Evolutionary conservation across 345 rosid species (phyloP), one percentile per base, ranked within the genome.

Genomic region (Arabis hirsuta): DNA sequence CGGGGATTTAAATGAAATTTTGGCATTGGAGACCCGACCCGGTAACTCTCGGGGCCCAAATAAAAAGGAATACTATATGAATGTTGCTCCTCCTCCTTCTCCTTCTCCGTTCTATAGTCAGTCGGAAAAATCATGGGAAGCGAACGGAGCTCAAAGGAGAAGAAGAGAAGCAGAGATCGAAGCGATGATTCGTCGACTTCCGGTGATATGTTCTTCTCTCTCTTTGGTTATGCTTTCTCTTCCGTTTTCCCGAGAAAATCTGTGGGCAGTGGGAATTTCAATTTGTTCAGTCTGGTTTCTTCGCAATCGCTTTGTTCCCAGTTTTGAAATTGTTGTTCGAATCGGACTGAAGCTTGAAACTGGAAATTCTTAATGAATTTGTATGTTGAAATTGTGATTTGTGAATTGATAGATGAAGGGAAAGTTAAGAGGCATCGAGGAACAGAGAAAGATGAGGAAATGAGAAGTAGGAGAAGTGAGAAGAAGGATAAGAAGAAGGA

Each of bases 81-180:
- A 36, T 4, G 12, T 53, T 11, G 8, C 41, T 34, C 16, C 19
- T 38, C 12, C 43, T 32, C 42, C n/a, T 11, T 5, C 41, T 34
- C 16, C 19, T 38, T 16, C 43, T 32, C 42, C n/a, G 55, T 20
- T n/a, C 13, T 22, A 5, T 6, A 55, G 31, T 16, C 70, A 26
- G 10, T 16, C 67, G 68, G 67, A 1, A 31, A 24, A 73, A 51
- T 26, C 55, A 91, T 91, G 96, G 92, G 85, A 64, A 73, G 83
- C 78, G 86, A 85, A 20, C 70, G 89, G 76, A 88, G 80, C 76
- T 48, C 81, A 58, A 82, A 65, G 83, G 87, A 82, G 72, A 80
- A 81, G 80, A 82, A 72, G 82, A 84, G 77, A 74, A 81, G 77
- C 76, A 89, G 84, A 80, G 80, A 70, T 9, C 47, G 55, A 76